Percentiles rank a stretch among this genome's conserved stretches.
These are phyloP conservation scores for Apodospora peruviana DNA, from an alignment of 495 filamentous ascomycete genomes.

Conservation along the genomic window DNA sequence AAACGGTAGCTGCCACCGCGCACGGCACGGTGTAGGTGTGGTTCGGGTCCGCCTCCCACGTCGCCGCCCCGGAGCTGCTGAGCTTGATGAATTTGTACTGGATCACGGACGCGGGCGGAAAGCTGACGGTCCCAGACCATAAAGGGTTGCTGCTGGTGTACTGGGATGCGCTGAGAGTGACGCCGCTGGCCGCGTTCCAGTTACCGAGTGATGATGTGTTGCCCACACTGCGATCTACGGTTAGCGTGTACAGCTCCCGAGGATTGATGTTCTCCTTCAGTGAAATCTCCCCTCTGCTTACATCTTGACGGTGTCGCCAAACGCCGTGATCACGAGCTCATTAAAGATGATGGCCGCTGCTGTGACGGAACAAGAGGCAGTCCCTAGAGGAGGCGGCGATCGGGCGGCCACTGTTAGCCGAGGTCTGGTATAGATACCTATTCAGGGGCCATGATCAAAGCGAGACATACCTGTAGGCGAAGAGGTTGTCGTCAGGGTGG, in stretches of 20 bases:
- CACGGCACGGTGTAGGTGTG: conserved; percentile 51
- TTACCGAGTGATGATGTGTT: conserved; percentile 49
- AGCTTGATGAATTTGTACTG: conserved; percentile 67
- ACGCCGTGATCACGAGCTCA: conserved; percentile 46
- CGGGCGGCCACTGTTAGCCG: too few relatives aligned
- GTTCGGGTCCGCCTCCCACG: conserved; percentile 63
- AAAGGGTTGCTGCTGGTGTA: conserved; percentile 54
- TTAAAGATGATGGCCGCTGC: conserved; percentile 56
- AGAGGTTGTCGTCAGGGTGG: not conserved
- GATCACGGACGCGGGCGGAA: conserved; percentile 47
- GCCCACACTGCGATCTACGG: conserved; percentile 29
- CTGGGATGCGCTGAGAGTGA: conserved; percentile 46
- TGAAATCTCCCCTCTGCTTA: conserved; percentile 9
- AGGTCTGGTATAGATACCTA: too few relatives aligned
- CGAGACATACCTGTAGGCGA: not conserved
- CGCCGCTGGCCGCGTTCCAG: conserved; percentile 47
- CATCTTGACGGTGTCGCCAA: conserved; percentile 55
- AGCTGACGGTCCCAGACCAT: conserved; percentile 48
- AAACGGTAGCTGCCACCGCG: conserved; percentile 11
- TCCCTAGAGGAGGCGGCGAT: too few relatives aligned
- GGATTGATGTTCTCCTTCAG: not conserved
- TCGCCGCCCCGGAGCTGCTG: conserved; percentile 47
- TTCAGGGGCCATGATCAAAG: not conserved
- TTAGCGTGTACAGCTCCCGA: not conserved
- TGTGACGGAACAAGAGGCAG: conserved; percentile 31